These are phyloP conservation scores for Rhododendron ovatum DNA, from an alignment of 148 eudicot genomes.

Conservation along the genomic window DNA sequence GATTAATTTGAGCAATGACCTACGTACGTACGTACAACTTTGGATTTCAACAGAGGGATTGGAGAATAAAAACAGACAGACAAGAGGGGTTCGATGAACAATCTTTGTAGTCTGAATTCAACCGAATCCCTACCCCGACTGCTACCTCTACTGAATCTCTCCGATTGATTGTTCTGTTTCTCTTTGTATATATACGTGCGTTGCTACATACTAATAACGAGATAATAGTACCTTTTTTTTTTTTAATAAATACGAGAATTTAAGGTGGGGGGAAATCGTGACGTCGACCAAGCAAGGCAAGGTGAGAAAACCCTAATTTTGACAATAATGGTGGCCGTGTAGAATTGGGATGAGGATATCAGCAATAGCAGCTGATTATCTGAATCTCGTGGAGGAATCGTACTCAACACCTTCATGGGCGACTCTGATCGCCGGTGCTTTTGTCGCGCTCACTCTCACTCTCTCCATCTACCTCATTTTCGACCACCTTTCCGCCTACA, in stretches of 20 bases:
- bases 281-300: not conserved
- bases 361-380: conserved; percentile 6
- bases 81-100: too few species aligned
- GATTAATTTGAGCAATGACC: too few species aligned
- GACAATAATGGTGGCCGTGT: not conserved
- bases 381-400: conserved; percentile 18
- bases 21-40: too few species aligned
- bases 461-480: conserved; percentile 80
- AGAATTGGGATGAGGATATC: conserved; percentile 29
- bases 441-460: conserved; percentile 53
- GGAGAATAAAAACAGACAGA: too few species aligned
- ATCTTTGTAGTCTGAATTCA: too few species aligned
- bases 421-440: conserved; percentile 57
- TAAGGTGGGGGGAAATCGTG: not conserved
- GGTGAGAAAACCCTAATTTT: conserved; percentile 14
- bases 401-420: conserved; percentile 75
- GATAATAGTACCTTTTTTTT: too few species aligned
- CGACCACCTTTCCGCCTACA: conserved; percentile 84
- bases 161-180: not conserved
- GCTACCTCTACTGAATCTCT: not conserved
- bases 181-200: not conserved
- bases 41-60: too few species aligned
- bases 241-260: not conserved
- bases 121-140: too few species aligned
- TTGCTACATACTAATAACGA: too few species aligned